These are phyloP conservation scores for Thermochaetoides thermophila DNA, from an alignment of 495 filamentous ascomycete genomes.

Conservation along the genomic window DNA sequence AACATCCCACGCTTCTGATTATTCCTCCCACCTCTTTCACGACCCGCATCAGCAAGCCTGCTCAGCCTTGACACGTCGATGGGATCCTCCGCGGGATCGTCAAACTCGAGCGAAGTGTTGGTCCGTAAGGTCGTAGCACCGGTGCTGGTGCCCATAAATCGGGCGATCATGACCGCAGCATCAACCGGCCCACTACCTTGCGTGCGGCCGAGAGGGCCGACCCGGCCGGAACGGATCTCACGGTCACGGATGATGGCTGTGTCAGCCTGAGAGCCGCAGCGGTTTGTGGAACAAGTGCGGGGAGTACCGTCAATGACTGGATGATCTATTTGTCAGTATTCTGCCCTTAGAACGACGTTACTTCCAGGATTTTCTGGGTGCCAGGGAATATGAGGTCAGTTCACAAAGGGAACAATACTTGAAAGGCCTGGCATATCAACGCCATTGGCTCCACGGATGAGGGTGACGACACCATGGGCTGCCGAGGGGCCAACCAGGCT, in stretches of 20 bases:
- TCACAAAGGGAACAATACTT: slow-evolving; percentile 9
- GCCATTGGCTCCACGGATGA: slow-evolving; percentile 37
- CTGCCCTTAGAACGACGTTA: too few relatives aligned
- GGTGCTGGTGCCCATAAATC: slow-evolving; percentile 27
- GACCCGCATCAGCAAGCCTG: not conserved
- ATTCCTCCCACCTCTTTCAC: slow-evolving; percentile 1
- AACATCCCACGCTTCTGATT: too few relatives aligned
- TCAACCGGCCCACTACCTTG: slow-evolving; percentile 40
- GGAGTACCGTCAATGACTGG: slow-evolving; percentile 43
- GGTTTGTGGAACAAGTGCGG: slow-evolving; percentile 37
- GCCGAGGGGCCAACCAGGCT: slow-evolving; percentile 16
- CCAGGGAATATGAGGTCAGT: too few relatives aligned
- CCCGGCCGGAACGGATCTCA: slow-evolving; percentile 28
- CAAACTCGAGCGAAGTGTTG: slow-evolving; percentile 16
- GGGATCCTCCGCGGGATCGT: too few relatives aligned
- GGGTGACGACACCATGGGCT: slow-evolving; percentile 36
- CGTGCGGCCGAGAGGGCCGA: slow-evolving; percentile 41
- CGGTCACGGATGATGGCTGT: slow-evolving; percentile 40
- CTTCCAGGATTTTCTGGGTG: too few relatives aligned
- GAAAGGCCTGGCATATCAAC: slow-evolving; percentile 40
- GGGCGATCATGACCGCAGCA: slow-evolving; percentile 26
- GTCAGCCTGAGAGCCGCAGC: slow-evolving; percentile 35
- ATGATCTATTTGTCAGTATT: not conserved
- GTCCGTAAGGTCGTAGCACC: slow-evolving; percentile 24
- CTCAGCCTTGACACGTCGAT: slow-evolving; percentile 5